Evolutionary conservation across 352 stramenopile genomes (phyloP).

Genomic region (Thraustochytrium sp.): DNA sequence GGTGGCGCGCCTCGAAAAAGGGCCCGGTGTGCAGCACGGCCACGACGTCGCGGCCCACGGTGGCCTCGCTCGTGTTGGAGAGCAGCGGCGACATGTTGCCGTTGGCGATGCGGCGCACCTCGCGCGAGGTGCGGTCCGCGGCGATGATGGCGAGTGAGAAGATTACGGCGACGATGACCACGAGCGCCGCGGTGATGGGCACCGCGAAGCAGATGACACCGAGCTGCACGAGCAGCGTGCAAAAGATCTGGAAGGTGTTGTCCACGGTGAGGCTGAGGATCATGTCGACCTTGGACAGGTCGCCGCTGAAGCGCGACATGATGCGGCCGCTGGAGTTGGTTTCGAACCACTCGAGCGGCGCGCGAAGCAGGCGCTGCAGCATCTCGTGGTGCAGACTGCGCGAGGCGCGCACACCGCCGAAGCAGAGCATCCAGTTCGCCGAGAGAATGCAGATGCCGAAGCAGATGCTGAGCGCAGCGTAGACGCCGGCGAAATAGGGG

Average conservation of each 20-base stretch:
- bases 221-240: conserved; percentile 56
- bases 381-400: conserved; percentile 74
- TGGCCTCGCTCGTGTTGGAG: conserved; percentile 43
- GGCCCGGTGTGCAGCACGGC: not conserved
- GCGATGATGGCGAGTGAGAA: conserved; percentile 69
- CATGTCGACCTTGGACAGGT: conserved; percentile 85
- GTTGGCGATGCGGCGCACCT: conserved; percentile 61
- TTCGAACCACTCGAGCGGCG: conserved; percentile 36
- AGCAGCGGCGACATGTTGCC: conserved; percentile 65
- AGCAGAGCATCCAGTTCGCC: conserved; percentile 57
- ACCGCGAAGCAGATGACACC: conserved; percentile 57
- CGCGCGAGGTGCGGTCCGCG: conserved; percentile 59
- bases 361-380: conserved; percentile 49
- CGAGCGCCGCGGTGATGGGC: conserved; percentile 43
- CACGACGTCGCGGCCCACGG: not conserved
- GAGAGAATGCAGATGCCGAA: conserved; percentile 58
- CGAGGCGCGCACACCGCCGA: conserved; percentile 60
- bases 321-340: conserved; percentile 64
- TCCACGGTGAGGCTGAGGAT: conserved; percentile 59
- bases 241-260: conserved; percentile 57
- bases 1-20: conserved; percentile 35
- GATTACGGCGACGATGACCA: conserved; percentile 59
- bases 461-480: conserved; percentile 62
- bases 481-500: conserved; percentile 49
- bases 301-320: conserved; percentile 77